phyloP scores from a whole-genome alignment of 441 rosid species.

The Erodium chrysanthum region DNA sequence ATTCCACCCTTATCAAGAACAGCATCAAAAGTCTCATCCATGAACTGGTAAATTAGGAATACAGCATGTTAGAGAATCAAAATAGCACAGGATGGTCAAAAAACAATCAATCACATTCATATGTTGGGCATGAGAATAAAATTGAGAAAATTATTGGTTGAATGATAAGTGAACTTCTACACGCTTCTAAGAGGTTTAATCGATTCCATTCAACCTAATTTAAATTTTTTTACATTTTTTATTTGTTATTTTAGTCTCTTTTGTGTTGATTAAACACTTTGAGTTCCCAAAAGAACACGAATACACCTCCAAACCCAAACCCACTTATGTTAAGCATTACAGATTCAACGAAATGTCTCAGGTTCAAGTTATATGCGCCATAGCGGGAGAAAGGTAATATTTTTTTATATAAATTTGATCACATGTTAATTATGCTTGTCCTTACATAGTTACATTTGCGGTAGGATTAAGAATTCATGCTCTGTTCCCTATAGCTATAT shows the following conservation, averaged over 20 bases:
- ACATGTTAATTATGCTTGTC: no score
- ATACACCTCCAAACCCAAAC: neutral
- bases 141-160: neutral
- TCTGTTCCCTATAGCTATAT: neutral
- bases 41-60: constrained; percentile 32
- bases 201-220: neutral
- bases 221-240: no score
- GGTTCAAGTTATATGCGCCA: no score
- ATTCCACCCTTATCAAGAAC: constrained; percentile 93
- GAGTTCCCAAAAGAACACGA: neutral
- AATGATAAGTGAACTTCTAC: neutral
- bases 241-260: no score
- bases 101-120: neutral
- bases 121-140: no score
- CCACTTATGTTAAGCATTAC: no score
- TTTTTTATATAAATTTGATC: no score
- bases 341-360: no score
- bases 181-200: neutral
- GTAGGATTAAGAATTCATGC: no score
- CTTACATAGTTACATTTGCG: no score
- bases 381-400: no score
- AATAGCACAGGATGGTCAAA: neutral
- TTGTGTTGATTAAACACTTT: neutral
- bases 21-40: constrained; percentile 45
- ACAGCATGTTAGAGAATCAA: neutral